Evolutionary conservation across 1,139 yeast genomes (phyloP).

Genomic region (Meyerozyma sp.): DNA sequence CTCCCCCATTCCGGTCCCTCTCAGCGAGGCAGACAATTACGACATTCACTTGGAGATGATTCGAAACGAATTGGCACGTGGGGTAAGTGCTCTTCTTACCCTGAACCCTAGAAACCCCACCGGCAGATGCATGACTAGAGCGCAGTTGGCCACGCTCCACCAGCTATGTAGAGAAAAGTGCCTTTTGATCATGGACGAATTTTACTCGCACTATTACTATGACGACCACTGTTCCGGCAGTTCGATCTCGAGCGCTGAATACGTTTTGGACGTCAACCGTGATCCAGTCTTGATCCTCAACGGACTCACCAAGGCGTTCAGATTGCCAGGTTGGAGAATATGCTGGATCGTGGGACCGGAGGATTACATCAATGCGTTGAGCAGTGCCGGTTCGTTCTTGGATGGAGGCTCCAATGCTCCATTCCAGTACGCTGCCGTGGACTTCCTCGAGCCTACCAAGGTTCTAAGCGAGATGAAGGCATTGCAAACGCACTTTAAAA

Average conservation of each 20-base stretch:
- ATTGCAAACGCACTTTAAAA: constrained; percentile 54
- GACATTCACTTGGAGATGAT: constrained; percentile 54
- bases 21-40: constrained; percentile 56
- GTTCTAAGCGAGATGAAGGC: constrained; percentile 57
- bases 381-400: constrained; percentile 59
- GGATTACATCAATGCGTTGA: constrained; percentile 52
- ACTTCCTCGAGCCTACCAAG: constrained; percentile 48
- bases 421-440: constrained; percentile 59
- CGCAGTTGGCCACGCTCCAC: constrained; percentile 49
- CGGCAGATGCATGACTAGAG: constrained; percentile 51
- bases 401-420: constrained; percentile 68
- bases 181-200: constrained; percentile 63
- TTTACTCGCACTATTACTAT: constrained; percentile 59
- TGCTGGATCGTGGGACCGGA: constrained; percentile 70
- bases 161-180: constrained; percentile 54
- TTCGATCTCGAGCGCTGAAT: constrained; percentile 51
- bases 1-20: constrained; percentile 64
- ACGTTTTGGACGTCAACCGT: constrained; percentile 51
- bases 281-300: constrained; percentile 63
- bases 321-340: constrained; percentile 68
- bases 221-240: constrained; percentile 56
- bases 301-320: constrained; percentile 61
- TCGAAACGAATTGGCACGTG: constrained; percentile 52
- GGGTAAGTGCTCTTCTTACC: constrained; percentile 57
- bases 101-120: constrained; percentile 69